Evolutionary conservation across 1,284 basidiomycete genomes (phyloP).

Genomic region (Ceratobasidium sp.): DNA sequence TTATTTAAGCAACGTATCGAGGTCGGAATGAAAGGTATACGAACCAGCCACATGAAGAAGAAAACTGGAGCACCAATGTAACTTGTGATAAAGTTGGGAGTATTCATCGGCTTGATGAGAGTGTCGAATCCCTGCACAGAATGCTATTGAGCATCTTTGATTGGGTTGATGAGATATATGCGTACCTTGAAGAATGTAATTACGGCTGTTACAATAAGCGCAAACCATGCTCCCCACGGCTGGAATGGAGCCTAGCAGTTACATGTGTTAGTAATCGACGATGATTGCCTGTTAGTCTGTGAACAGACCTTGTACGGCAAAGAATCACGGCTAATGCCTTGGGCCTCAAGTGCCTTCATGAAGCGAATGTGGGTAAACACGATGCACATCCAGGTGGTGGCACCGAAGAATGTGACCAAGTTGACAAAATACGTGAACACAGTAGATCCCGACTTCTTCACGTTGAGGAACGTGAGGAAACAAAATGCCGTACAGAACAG

Average conservation of each 20-base stretch:
- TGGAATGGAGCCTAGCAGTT: constrained; percentile 62
- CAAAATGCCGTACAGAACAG: constrained; percentile 66
- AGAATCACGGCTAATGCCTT: constrained; percentile 67
- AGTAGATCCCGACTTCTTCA: constrained; percentile 57
- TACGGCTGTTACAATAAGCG: constrained; percentile 62
- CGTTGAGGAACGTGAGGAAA: constrained; percentile 67
- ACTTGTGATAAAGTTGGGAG: constrained; percentile 66
- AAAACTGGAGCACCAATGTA: constrained; percentile 56
- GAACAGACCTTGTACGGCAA: constrained; percentile 49
- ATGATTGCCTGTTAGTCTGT: background rate
- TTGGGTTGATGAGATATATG: constrained; percentile 30
- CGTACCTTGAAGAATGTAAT: constrained; percentile 68
- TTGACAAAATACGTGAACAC: constrained; percentile 79
- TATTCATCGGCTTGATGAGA: constrained; percentile 59
- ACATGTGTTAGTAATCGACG: constrained; percentile 59
- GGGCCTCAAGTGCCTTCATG: constrained; percentile 71
- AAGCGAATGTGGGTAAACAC: constrained; percentile 72
- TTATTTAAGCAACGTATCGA: background rate
- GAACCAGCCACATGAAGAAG: constrained; percentile 59
- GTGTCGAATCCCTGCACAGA: constrained; percentile 64
- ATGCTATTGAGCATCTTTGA: no score
- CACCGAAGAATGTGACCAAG: constrained; percentile 71
- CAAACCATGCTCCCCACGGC: constrained; percentile 68
- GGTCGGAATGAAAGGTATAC: background rate
- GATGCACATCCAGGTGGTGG: constrained; percentile 78